Evolutionary conservation across 2,329 filamentous ascomycete species (phyloP), one percentile per base, ranked within the genome.

Genomic region (Rutstroemia sp.): DNA sequence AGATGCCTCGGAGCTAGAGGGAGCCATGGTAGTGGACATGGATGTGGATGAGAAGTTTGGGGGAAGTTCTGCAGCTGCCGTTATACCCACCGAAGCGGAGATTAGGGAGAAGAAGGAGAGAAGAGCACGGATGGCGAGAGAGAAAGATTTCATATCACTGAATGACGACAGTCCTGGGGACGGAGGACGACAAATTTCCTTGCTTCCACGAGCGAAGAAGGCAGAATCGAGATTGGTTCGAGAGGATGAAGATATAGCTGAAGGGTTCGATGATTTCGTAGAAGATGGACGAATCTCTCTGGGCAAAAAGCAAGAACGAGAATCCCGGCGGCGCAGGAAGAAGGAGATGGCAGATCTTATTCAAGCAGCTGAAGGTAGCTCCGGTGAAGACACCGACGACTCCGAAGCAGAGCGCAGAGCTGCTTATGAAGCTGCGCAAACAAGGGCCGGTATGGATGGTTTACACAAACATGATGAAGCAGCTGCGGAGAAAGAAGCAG

Each of bases 71-170:
- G 76, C 76, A 5, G 90, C 96, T 59, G 54, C 66, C 14, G 76
- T 76, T 5, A 91, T 96, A 61, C 84, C 92, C 3, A 91, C 87
- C 2, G 87, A 92, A 59, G 82, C 87, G 2, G 89, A 96, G 67
- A 95, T 97, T 51, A 81, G 81, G 27, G 92, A 95, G 72, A 95
- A 92, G 75, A 97, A 96, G 71, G 88, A 90, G 58, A 83, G 94
- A 2, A 82, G 92, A 16, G 87, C 87, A n/a, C 84, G 92, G 1
- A 71, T 95, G 10, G 92, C 91, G 0, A 78, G 83, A 53, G 84
- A 91, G 65, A 73, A 88, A 49, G 83, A 86, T 54, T 88, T 83
- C 65, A 80, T 89, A 46, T 82, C 84, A 0, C 73, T 89, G 0
- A 77, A 82, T 55, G 81, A 79, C 37, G 77, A 77, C n/a, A 78